These are phyloP conservation scores for Eutrema salsugineum DNA, from an alignment of 441 rosid genomes.

Conservation along the genomic window DNA sequence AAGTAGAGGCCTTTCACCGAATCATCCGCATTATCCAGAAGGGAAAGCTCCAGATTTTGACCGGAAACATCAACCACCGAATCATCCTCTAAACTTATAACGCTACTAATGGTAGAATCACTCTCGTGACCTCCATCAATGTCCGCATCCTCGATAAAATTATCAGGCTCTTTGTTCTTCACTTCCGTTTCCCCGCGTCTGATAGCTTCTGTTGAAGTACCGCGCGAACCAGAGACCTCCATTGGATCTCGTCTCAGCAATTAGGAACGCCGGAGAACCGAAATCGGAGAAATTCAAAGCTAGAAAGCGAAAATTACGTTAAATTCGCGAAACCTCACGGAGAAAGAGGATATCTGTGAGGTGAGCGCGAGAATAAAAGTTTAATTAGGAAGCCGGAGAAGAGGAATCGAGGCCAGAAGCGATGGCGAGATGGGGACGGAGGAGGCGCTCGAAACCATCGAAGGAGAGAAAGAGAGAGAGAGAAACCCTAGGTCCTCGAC, in stretches of 20 bases:
- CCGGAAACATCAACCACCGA: constrained; percentile 73
- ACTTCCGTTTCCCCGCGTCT: constrained; percentile 23
- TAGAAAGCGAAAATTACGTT: not conserved
- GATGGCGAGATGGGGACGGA: constrained; percentile 5
- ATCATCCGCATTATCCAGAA: constrained; percentile 38
- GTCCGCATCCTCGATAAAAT: constrained; percentile 3
- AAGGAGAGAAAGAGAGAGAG: not conserved
- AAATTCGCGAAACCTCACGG: not conserved
- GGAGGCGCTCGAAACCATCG: constrained; percentile 37
- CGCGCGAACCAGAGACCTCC: constrained; percentile 36
- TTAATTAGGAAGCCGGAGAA: not conserved
- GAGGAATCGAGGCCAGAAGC: constrained; percentile 29
- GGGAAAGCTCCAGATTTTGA: constrained; percentile 59
- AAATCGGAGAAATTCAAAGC: not conserved
- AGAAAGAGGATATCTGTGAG: constrained; percentile 28
- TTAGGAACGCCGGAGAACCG: not conserved
- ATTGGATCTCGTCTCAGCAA: constrained; percentile 22
- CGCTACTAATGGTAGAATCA: constrained; percentile 4
- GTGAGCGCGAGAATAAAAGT: constrained; percentile 17
- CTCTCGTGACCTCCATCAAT: not conserved
- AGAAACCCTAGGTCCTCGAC: constrained; percentile 59
- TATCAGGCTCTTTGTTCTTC: not conserved
- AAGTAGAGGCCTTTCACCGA: constrained; percentile 58
- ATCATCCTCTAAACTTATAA: constrained; percentile 41
- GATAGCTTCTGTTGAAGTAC: constrained; percentile 19